A percentile compares a stretch with the other conserved stretches of the same genome.
Evolutionary conservation across 805 yeast species (phyloP).

Genomic region (Lachancea waltii): DNA sequence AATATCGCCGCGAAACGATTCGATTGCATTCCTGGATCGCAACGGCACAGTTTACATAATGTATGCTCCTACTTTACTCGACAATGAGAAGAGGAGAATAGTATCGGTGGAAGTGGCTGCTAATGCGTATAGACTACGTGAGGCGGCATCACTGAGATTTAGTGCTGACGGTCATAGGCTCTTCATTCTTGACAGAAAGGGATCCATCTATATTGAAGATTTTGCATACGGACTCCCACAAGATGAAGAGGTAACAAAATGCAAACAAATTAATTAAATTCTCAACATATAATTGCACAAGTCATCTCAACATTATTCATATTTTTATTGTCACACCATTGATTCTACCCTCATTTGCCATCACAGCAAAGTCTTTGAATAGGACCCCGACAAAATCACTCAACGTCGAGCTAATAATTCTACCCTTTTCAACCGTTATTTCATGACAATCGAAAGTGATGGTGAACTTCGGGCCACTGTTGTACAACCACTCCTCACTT

Average conservation of each 20-base stretch:
- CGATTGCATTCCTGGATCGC: slow-evolving; percentile 72
- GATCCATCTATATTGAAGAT: slow-evolving; percentile 71
- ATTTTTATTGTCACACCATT: background rate
- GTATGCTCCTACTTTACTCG: slow-evolving; percentile 52
- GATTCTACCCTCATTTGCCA: background rate
- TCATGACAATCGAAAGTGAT: slow-evolving; percentile 38
- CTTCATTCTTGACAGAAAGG: slow-evolving; percentile 74
- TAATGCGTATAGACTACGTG: slow-evolving; percentile 61
- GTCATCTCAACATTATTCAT: background rate
- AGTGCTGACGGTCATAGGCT: slow-evolving; percentile 78
- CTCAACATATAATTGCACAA: background rate
- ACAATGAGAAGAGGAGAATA: slow-evolving; percentile 45
- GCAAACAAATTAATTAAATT: slow-evolving; percentile 48
- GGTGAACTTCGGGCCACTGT: slow-evolving; percentile 68
- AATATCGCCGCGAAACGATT: slow-evolving; percentile 80
- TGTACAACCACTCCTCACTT: slow-evolving; percentile 71
- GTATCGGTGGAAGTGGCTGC: slow-evolving; percentile 68
- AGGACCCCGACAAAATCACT: slow-evolving; percentile 13
- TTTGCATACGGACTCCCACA: slow-evolving; percentile 82
- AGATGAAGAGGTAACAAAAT: slow-evolving; percentile 57
- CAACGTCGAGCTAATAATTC: slow-evolving; percentile 14
- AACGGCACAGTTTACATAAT: slow-evolving; percentile 70
- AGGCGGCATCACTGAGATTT: slow-evolving; percentile 73
- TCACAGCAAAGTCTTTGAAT: slow-evolving; percentile 15
- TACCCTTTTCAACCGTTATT: slow-evolving; percentile 49